Percentiles rank a stretch among this genome's conserved stretches.
Evolutionary conservation across 2,329 filamentous ascomycete genomes (phyloP).

Genomic region (Phaeoacremonium minimum): DNA sequence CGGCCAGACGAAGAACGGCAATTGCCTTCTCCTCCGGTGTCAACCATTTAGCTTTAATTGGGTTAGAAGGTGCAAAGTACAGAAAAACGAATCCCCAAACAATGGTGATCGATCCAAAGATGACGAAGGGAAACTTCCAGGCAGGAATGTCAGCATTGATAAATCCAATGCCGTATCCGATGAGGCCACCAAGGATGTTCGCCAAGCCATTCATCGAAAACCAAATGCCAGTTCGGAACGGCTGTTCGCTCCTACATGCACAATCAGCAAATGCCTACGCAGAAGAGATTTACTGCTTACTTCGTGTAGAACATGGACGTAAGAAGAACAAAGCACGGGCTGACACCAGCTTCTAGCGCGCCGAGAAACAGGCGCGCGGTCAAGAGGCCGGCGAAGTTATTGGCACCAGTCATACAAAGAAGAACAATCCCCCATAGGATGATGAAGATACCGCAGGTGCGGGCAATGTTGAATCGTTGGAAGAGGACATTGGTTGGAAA

Average conservation of each 20-base stretch:
- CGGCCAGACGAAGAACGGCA: slow-evolving; percentile 1
- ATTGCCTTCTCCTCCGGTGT: slow-evolving; percentile 4
- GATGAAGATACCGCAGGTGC: slow-evolving; percentile 10
- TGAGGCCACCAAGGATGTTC: slow-evolving; percentile 4
- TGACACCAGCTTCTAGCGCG: slow-evolving; percentile 3
- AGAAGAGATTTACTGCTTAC: not conserved
- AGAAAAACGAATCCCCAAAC: slow-evolving; percentile 2
- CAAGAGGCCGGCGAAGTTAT: slow-evolving; percentile 1
- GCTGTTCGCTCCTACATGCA: slow-evolving; percentile 5
- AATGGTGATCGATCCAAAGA: slow-evolving; percentile 2
- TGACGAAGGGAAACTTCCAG: slow-evolving; percentile 6
- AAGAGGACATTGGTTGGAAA: slow-evolving; percentile 24
- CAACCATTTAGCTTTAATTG: slow-evolving; percentile 1
- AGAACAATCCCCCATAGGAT: slow-evolving; percentile 2
- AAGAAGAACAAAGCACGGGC: slow-evolving; percentile 3
- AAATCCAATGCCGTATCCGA: slow-evolving; percentile 6
- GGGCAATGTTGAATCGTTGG: slow-evolving; percentile 23
- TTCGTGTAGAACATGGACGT: slow-evolving; percentile 4
- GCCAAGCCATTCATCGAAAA: slow-evolving; percentile 3
- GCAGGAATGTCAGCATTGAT: slow-evolving; percentile 15
- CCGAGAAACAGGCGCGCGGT: slow-evolving; percentile 1
- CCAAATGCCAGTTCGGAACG: slow-evolving; percentile 3
- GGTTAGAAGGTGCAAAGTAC: slow-evolving; percentile 1
- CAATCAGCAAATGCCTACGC: not conserved
- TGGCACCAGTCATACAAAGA: slow-evolving; percentile 3